Evolutionary conservation across 2,329 filamentous ascomycete genomes (phyloP).

Genomic region (Claviceps sorghi): DNA sequence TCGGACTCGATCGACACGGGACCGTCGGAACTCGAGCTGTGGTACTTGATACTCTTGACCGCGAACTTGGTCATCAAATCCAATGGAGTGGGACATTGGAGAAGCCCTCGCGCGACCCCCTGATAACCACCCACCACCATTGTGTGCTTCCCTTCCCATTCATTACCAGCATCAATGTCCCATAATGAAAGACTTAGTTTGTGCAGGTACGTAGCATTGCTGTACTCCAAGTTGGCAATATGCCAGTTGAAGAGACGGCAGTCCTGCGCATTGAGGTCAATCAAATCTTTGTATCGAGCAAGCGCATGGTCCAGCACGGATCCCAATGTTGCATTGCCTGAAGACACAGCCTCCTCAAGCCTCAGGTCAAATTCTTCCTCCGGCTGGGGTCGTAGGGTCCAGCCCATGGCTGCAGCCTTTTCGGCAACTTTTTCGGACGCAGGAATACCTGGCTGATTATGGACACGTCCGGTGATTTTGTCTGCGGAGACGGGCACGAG

Average conservation of each 20-base stretch:
- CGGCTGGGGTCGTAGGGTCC: constrained; percentile 54
- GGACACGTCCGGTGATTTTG: constrained; percentile 56
- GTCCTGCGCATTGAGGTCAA: constrained; percentile 74
- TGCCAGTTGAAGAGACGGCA: constrained; percentile 94
- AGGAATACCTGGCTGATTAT: constrained; percentile 54
- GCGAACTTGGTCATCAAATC: constrained; percentile 60
- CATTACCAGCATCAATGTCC: constrained; percentile 96
- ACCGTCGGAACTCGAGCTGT: constrained; percentile 29
- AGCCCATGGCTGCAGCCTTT: constrained; percentile 70
- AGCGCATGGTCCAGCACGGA: constrained; percentile 90
- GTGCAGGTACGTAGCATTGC: constrained; percentile 79
- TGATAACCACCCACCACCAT: constrained; percentile 92
- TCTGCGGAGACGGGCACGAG: constrained; percentile 51
- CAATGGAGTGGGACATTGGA: constrained; percentile 60
- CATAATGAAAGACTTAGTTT: constrained; percentile 79
- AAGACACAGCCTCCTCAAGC: constrained; percentile 49
- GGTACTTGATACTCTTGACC: constrained; percentile 58
- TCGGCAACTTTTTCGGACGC: constrained; percentile 59
- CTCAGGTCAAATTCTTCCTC: constrained; percentile 53
- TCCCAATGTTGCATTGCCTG: constrained; percentile 60
- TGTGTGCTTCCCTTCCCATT: constrained; percentile 89
- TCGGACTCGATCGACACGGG: constrained; percentile 56
- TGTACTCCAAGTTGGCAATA: constrained; percentile 94
- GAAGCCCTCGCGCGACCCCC: constrained; percentile 75
- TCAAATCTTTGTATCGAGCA: constrained; percentile 66